Percentiles rank a stretch among this genome's conserved stretches.
These are phyloP conservation scores for Fusarium duplospermum DNA, from an alignment of 2,329 filamentous ascomycete genomes.

Conservation along the genomic window DNA sequence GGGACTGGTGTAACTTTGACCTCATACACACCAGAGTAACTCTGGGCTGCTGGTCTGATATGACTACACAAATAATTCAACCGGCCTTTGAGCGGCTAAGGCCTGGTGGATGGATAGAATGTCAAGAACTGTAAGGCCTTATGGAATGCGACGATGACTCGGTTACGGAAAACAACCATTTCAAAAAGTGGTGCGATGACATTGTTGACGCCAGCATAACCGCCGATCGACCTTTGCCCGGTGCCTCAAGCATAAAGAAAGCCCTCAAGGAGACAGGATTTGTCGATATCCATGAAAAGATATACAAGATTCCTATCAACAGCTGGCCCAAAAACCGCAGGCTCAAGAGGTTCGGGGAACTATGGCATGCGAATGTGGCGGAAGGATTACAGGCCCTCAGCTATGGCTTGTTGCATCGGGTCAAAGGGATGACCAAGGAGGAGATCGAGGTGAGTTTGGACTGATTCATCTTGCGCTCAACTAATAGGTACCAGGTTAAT, in stretches of 20 bases:
- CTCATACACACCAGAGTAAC: constrained; percentile 8
- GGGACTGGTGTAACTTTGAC: constrained; percentile 13
- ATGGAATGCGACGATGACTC: constrained; percentile 6
- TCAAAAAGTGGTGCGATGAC: constrained; percentile 10
- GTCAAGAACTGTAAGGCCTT: constrained; percentile 3
- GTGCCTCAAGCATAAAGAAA: constrained; percentile 3
- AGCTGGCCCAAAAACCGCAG: constrained; percentile 12
- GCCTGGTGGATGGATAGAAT: constrained; percentile 8
- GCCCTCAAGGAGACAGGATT: background rate
- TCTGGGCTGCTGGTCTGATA: constrained; percentile 7
- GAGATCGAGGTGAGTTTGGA: constrained; percentile 7
- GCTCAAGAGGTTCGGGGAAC: constrained; percentile 9
- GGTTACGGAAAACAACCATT: background rate
- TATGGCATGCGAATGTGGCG: constrained; percentile 6
- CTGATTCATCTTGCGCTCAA: background rate
- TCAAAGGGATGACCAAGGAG: constrained; percentile 8
- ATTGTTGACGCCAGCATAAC: constrained; percentile 8
- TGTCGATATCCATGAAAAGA: constrained; percentile 7
- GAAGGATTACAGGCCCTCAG: constrained; percentile 6
- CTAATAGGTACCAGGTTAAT: constrained; percentile 5
- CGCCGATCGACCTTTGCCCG: constrained; percentile 1
- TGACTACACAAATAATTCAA: constrained; percentile 4
- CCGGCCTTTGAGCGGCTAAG: constrained; percentile 9
- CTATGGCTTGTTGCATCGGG: constrained; percentile 4
- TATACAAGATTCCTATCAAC: constrained; percentile 14